These are phyloP conservation scores for Leccinum broughii DNA, from an alignment of 768 basidiomycete genomes.

Conservation along the genomic window DNA sequence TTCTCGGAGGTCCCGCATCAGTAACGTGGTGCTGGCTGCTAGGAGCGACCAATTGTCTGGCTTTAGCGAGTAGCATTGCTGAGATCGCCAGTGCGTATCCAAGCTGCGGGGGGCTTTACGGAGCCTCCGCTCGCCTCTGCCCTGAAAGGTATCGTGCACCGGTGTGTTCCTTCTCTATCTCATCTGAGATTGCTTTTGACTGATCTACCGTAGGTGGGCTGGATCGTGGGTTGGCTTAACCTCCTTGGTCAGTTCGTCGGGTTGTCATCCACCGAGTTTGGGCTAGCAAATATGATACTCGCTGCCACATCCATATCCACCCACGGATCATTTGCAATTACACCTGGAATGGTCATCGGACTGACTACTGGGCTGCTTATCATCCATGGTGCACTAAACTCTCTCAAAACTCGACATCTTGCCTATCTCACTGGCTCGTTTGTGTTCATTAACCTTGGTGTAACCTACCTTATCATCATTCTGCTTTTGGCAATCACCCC, in stretches of 20 bases:
- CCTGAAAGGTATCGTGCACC: conserved; percentile 64
- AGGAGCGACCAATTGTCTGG: conserved; percentile 28
- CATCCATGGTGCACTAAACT: conserved; percentile 45
- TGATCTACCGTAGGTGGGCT: conserved; percentile 23
- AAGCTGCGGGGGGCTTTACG: conserved; percentile 46
- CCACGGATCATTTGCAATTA: conserved; percentile 36
- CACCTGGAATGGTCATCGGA: conserved; percentile 42
- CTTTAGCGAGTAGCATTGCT: conserved; percentile 32
- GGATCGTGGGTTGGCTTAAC: conserved; percentile 36
- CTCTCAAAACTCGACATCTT: conserved; percentile 41
- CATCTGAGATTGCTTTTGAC: background rate
- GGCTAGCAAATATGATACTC: conserved; percentile 38
- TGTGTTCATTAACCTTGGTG: conserved; percentile 48
- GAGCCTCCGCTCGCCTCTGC: conserved; percentile 76
- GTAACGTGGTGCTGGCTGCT: conserved; percentile 41
- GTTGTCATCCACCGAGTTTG: conserved; percentile 37
- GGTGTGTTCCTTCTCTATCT: conserved; percentile 35
- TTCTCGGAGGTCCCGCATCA: conserved; percentile 38
- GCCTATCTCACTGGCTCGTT: conserved; percentile 36
- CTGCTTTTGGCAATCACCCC: conserved; percentile 45
- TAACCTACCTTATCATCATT: conserved; percentile 43
- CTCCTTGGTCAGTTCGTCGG: conserved; percentile 28
- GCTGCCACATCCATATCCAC: conserved; percentile 28
- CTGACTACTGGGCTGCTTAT: conserved; percentile 42
- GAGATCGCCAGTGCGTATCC: conserved; percentile 35